A percentile compares a stretch with the other conserved stretches of the same genome.
phyloP scores from a whole-genome alignment of 1,284 basidiomycete species.

The Boletellus deceptivus region DNA sequence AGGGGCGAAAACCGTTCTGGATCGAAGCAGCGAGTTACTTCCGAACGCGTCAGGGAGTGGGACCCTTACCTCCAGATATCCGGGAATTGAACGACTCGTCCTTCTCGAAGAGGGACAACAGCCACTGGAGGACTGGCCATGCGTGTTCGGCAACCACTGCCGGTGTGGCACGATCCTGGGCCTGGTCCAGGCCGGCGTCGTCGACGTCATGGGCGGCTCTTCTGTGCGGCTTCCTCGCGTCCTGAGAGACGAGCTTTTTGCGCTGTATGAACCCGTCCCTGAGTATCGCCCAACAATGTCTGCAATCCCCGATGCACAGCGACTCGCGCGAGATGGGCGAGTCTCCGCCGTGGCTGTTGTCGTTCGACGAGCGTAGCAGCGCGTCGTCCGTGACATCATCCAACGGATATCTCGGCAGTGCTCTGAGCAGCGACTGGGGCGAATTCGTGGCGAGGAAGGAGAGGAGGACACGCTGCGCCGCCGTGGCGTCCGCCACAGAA shows the following conservation, averaged over 20 bases:
- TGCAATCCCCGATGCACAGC: conserved; percentile 48
- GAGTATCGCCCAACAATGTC: conserved; percentile 61
- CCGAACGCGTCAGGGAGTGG: background rate
- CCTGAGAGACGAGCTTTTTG: conserved; percentile 31
- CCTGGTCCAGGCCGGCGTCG: conserved; percentile 27
- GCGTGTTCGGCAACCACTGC: conserved; percentile 52
- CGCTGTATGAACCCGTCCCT: conserved; percentile 50
- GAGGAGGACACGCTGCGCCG: conserved; percentile 54
- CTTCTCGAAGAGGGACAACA: conserved; percentile 62
- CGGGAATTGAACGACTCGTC: conserved; percentile 46
- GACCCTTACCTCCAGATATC: conserved; percentile 25
- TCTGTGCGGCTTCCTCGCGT: conserved; percentile 34
- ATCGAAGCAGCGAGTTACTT: conserved; percentile 10
- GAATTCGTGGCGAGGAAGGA: conserved; percentile 57
- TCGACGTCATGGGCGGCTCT: conserved; percentile 21
- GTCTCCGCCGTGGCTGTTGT: conserved; percentile 45
- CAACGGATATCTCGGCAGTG: conserved; percentile 50
- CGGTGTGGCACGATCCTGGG: conserved; percentile 28
- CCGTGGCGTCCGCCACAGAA: conserved; percentile 43
- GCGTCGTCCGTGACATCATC: conserved; percentile 10
- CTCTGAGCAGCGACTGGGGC: conserved; percentile 50
- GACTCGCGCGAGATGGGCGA: conserved; percentile 57
- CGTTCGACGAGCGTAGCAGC: conserved; percentile 6
- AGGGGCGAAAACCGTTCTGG: conserved; percentile 57
- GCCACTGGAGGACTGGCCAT: conserved; percentile 65